Percentiles rank a stretch among this genome's conserved stretches.
Evolutionary conservation across 208 protist species (phyloP).

Genomic region (Trypanosoma melophagium): DNA sequence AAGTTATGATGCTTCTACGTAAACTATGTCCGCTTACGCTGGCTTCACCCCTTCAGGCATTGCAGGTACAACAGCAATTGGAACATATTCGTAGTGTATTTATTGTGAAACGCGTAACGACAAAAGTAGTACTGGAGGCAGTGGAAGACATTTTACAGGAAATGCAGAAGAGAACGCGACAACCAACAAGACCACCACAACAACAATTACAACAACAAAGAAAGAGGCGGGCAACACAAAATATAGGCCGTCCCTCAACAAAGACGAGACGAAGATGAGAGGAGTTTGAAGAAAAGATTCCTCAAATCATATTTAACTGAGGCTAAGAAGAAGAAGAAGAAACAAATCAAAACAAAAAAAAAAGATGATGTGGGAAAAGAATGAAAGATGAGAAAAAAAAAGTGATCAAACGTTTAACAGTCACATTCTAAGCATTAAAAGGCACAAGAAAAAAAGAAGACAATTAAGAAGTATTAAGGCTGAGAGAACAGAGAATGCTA

Average conservation of each 20-base stretch:
- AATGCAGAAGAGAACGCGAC: conserved; percentile 2
- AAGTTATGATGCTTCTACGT: conserved; percentile 32
- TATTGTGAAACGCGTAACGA: conserved; percentile 35
- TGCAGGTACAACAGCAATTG: conserved; percentile 25
- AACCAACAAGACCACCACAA: background rate
- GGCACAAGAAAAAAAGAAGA: background rate
- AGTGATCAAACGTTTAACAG: background rate
- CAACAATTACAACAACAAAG: background rate
- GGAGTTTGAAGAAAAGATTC: too few species aligned
- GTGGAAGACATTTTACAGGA: conserved; percentile 26
- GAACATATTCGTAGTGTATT: conserved; percentile 25
- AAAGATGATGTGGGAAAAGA: background rate
- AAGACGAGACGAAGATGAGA: background rate
- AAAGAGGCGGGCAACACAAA: background rate
- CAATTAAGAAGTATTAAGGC: background rate
- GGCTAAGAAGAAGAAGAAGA: background rate
- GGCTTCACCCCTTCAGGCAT: conserved; percentile 5
- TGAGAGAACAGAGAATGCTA: background rate
- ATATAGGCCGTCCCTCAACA: background rate
- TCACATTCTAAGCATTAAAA: background rate
- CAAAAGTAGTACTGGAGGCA: conserved; percentile 40
- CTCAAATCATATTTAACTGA: background rate
- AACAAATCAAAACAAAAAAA: background rate
- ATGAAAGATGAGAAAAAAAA: background rate
- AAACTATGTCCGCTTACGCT: conserved; percentile 19